Evolutionary conservation across 2,329 filamentous ascomycete genomes (phyloP), one percentile per base, ranked within the genome.

Genomic region (Elsinoe ampelina): DNA sequence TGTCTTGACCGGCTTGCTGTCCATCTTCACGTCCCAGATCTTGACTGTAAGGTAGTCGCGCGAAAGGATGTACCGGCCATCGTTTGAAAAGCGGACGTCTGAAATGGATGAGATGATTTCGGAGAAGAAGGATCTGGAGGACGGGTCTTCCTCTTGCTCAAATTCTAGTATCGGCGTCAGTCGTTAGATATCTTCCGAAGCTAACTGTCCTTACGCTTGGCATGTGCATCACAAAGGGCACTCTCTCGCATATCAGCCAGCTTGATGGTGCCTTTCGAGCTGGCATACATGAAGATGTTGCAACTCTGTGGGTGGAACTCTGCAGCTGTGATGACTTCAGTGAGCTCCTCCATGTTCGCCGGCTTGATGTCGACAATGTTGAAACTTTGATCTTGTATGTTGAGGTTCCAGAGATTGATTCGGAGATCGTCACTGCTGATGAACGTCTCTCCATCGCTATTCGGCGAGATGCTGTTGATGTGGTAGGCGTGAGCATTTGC

Each of bases 211-310:
- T 66, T 81, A 97, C 93, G 79, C 75, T 98, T 98, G 15, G 90
- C 86, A 69, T 98, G 93, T 68, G 95, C 85, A 69, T 98, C 93
- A 68, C 93, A 98, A 54, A 98, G 77, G 30, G 93, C 93, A 68
- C 90, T 95, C 77, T 96, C 87, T 66, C 93, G 84, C 93, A 98
- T 98, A 68, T 98, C 93, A 48, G 93, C 93, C 65, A 98, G 79
- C 76, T 98, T 98, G 76, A 98, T 97, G 35, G 93, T 97, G 60
- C 93, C 93, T 74, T 98, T 98, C 59, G 91, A 96, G 73, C 92
- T 97, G 65, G 93, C 93, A 71, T 97, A 98, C 92, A 98, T 98
- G 77, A 98, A 97, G 90, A 89, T 95, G 74, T 98, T 97, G 80
- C 93, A 98, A 77, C 91, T 95, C 67, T 85, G 79, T 5, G 93